phyloP scores from a whole-genome alignment of 2,329 filamentous ascomycete genomes.

The Aspergillus ustus region DNA sequence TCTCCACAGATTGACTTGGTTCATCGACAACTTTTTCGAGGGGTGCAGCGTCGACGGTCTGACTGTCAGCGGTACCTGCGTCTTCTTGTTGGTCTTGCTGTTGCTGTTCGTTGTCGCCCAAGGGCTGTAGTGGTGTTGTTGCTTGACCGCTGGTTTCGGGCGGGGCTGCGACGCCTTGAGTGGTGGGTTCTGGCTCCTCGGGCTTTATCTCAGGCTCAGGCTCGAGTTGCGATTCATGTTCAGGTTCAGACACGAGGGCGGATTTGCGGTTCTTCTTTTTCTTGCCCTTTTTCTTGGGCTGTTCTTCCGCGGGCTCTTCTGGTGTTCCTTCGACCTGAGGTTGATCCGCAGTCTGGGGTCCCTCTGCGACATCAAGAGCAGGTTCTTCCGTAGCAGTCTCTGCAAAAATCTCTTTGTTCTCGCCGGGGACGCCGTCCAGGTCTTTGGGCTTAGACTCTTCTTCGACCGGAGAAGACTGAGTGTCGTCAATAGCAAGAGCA shows the following conservation, averaged over 20 bases:
- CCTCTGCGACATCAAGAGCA: not conserved
- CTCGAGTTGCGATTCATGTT: constrained; percentile 15
- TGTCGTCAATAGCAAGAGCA: constrained; percentile 1
- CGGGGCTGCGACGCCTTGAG: constrained; percentile 2
- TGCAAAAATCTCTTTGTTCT: not conserved
- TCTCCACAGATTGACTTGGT: constrained; percentile 23
- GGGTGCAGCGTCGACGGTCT: constrained; percentile 10
- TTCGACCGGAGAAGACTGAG: not conserved
- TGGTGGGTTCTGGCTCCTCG: constrained; percentile 13
- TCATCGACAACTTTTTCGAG: constrained; percentile 9
- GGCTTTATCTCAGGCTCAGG: constrained; percentile 10
- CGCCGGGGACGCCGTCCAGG: too few relatives aligned
- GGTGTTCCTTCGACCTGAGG: constrained; percentile 2
- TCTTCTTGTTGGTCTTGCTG: constrained; percentile 12
- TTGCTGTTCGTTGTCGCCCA: constrained; percentile 11
- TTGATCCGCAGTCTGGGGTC: not conserved
- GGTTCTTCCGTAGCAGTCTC: not conserved
- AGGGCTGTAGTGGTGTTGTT: not conserved
- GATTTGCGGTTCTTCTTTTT: constrained; percentile 29
- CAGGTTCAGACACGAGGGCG: constrained; percentile 16
- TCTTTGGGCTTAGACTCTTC: not conserved
- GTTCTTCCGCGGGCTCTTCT: constrained; percentile 21
- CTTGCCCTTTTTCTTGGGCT: constrained; percentile 28
- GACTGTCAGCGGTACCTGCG: not conserved
- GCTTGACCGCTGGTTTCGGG: constrained; percentile 27